A percentile compares a stretch with the other conserved stretches of the same genome.
Evolutionary conservation across 2,329 filamentous ascomycete species (phyloP).

Genomic region (Atkinsonella hypoxylon): DNA sequence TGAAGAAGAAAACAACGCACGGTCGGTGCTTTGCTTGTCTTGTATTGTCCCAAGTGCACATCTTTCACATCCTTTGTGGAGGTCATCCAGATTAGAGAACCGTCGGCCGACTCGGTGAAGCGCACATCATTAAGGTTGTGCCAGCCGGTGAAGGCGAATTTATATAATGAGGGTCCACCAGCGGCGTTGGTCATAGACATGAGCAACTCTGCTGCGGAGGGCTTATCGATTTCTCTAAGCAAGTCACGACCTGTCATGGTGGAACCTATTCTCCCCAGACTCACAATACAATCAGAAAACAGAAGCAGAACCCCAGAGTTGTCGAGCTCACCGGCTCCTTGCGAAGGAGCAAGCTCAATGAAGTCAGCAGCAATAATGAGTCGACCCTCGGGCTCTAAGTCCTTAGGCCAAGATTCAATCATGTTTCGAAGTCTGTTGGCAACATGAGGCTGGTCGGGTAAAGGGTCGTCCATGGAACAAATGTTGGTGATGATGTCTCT

Average conservation of each 20-base stretch:
- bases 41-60: conserved; percentile 31
- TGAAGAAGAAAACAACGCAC: conserved; percentile 60
- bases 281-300: conserved; percentile 70
- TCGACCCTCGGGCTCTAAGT: conserved; percentile 62
- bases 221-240: conserved; percentile 75
- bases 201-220: conserved; percentile 50
- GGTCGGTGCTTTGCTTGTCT: conserved; percentile 36
- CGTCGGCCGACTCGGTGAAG: conserved; percentile 59
- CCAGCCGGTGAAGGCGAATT: conserved; percentile 66
- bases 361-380: conserved; percentile 74
- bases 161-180: conserved; percentile 49
- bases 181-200: conserved; percentile 52
- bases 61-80: conserved; percentile 50
- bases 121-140: conserved; percentile 57
- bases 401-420: conserved; percentile 63
- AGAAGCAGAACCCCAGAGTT: conserved; percentile 63
- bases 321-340: conserved; percentile 29
- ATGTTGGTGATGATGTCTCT: conserved; percentile 93
- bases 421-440: conserved; percentile 64
- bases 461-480: conserved; percentile 74
- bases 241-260: conserved; percentile 63
- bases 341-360: conserved; percentile 60
- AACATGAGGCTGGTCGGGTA: conserved; percentile 59
- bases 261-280: conserved; percentile 58
- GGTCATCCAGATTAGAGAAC: conserved; percentile 55